Evolutionary conservation across 768 basidiomycete genomes (phyloP).

Genomic region (Kwoniella sp.): DNA sequence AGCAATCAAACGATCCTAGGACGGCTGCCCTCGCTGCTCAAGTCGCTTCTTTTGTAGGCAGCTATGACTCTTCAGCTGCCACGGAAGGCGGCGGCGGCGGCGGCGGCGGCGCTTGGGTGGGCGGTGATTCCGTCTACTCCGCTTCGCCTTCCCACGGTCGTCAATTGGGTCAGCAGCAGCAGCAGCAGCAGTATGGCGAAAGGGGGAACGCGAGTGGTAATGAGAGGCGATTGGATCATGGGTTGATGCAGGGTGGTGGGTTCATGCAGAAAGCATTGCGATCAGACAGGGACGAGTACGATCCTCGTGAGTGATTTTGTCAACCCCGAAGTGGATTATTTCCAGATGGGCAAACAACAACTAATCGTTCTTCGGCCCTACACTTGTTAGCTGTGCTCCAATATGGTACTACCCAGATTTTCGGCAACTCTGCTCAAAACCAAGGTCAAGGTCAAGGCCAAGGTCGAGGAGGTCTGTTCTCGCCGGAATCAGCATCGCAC

Average conservation of each 20-base stretch:
- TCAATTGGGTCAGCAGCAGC: slow-evolving; percentile 10
- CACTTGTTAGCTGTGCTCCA: slow-evolving; percentile 17
- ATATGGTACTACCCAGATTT: slow-evolving; percentile 18
- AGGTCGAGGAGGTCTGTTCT: slow-evolving; percentile 12
- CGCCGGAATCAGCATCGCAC: slow-evolving; percentile 19
- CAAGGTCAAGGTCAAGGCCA: slow-evolving; percentile 18
- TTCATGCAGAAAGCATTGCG: slow-evolving; percentile 10
- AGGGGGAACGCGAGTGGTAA: slow-evolving; percentile 6
- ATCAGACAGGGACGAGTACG: slow-evolving; percentile 30
- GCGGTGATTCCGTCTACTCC: slow-evolving; percentile 13
- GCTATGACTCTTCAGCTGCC: slow-evolving; percentile 22
- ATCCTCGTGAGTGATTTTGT: slow-evolving; percentile 23
- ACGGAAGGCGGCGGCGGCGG: not conserved
- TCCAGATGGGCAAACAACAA: not conserved
- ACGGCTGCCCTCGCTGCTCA: slow-evolving; percentile 22
- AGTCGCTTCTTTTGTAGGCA: slow-evolving; percentile 27
- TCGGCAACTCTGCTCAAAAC: slow-evolving; percentile 13
- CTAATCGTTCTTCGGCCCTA: not conserved
- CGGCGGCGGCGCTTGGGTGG: not conserved
- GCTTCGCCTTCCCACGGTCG: slow-evolving; percentile 19
- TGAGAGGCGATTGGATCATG: slow-evolving; percentile 21
- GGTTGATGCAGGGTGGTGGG: slow-evolving; percentile 1
- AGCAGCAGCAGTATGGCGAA: slow-evolving; percentile 6
- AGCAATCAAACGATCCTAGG: slow-evolving; percentile 16
- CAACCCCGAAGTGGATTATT: too few species aligned